phyloP scores from a whole-genome alignment of 192 early-diverging fungal species.

The Lobosporangium transversale region DNA sequence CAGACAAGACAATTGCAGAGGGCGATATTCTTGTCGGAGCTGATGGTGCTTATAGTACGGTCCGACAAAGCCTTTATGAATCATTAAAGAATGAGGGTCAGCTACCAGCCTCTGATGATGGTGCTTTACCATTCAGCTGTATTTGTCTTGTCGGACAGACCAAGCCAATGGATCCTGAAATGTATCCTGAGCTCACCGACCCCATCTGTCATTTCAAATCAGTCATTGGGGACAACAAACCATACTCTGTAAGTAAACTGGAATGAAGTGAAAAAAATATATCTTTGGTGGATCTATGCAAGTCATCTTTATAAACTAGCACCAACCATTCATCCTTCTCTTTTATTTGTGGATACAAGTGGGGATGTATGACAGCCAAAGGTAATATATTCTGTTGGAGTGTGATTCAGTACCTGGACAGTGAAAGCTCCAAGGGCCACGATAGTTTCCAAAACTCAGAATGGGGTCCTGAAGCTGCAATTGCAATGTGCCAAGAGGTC shows the following conservation, averaged over 20 bases:
- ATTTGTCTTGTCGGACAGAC: conserved; percentile 16
- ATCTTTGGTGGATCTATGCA: not conserved
- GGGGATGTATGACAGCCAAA: conserved; percentile 3
- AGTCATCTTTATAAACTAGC: not conserved
- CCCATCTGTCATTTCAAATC: not conserved
- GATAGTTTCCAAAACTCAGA: not conserved
- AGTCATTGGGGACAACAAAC: not conserved
- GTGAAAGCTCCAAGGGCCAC: not conserved
- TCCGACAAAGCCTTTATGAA: conserved; percentile 16
- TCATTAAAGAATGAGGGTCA: not conserved
- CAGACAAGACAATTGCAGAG: not conserved
- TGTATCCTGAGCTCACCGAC: not conserved
- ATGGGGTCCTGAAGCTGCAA: conserved; percentile 1
- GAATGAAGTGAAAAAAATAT: not conserved
- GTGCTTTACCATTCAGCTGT: not conserved
- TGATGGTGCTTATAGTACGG: conserved; percentile 18
- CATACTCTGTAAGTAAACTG: conserved; percentile 13
- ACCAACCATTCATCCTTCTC: not conserved
- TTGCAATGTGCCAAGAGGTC: conserved; percentile 21
- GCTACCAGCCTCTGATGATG: conserved; percentile 4
- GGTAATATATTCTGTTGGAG: conserved; percentile 9
- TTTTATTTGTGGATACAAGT: conserved; percentile 3
- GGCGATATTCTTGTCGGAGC: conserved; percentile 23
- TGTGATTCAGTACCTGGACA: not conserved
- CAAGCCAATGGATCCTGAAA: not conserved